Base-by-base conservation (phyloP, 1,284 basidiomycete species). In the Sanguinoderma infundibulare region DNA sequence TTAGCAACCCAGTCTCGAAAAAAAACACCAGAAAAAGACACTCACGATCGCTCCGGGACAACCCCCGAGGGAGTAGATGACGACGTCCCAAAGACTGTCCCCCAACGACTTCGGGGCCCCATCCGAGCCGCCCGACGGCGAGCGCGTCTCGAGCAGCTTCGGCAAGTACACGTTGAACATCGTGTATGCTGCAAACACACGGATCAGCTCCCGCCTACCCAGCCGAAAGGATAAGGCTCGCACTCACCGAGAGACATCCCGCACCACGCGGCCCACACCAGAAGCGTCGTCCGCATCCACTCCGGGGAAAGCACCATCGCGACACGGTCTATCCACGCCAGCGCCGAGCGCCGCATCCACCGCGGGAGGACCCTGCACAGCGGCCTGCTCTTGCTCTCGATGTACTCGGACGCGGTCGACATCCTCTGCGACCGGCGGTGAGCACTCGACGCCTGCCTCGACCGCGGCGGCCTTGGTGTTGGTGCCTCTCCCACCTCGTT, bases 91-190 rank as follows among this genome's bases (percentile, higher is more conserved):
- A 53, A 96, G 72, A 46, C 86, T 92, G 52, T 86, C 83, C 63
- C 87, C 81, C 17, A 95, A 76, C 77, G 67, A 70, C 58, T 85
- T 84, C 22, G 81, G 75, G 0, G 74, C 73, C 1, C 69, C 72
- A 6, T 72, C 70, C 34, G 70, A 71, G 20, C 77, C 53, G 4
- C 67, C 65, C 22, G 76, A 65, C 0, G 75, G 73, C 5, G 63
- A 62, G 20, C 79, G 71, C 66, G 82, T 84, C 79, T 96, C 96
- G 32, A 98, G 79, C 15, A 97, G 83, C 70, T 95, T 95, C 0
- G 97, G 97, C 22, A 98, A 83, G 75, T 91, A 98, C 14, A 98
- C 95, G 72, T 98, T 99, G 79, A 98, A 98, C 89, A 97, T 97
- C 7, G 94, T 98, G 72, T 89, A 96, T 1, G 89, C 95, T 91